Conservation (phyloP, 1,139 yeast species). For the Kazachstania sp. region DNA sequence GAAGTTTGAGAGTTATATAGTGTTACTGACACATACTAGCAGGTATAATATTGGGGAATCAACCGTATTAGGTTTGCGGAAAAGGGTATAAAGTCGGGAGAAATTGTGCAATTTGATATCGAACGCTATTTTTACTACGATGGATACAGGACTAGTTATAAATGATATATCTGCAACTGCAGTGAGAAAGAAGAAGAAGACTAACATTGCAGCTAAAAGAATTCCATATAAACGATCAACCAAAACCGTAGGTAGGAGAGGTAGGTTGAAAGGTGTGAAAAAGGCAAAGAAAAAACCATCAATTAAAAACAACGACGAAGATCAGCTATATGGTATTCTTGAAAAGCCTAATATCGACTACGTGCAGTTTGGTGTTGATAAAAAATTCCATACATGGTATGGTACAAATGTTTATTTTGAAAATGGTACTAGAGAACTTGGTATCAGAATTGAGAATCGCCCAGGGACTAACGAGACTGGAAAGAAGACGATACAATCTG, state of each 20-base stretch:
- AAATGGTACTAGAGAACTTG: constrained; percentile 28
- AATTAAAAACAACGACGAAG: constrained; percentile 10
- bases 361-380: constrained; percentile 53
- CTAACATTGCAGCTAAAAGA: too few relatives aligned
- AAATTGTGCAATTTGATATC: background rate
- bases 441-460: constrained; percentile 16
- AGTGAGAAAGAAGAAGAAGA: background rate
- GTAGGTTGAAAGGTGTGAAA: background rate
- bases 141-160: background rate
- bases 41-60: too few relatives aligned
- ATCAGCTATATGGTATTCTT: constrained; percentile 50
- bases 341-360: constrained; percentile 52
- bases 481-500: too few relatives aligned
- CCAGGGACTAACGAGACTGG: background rate
- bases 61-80: background rate
- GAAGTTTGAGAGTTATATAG: too few relatives aligned
- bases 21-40: too few relatives aligned
- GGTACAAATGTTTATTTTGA: constrained; percentile 72
- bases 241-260: background rate
- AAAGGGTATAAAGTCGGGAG: background rate
- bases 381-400: constrained; percentile 72
- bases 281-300: background rate
- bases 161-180: background rate
- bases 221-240: background rate
- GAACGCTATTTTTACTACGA: too few relatives aligned